A percentile compares a stretch with the other conserved stretches of the same genome.
phyloP scores from a whole-genome alignment of 176 grass and related monocot genomes.

The Melocanna baccifera region DNA sequence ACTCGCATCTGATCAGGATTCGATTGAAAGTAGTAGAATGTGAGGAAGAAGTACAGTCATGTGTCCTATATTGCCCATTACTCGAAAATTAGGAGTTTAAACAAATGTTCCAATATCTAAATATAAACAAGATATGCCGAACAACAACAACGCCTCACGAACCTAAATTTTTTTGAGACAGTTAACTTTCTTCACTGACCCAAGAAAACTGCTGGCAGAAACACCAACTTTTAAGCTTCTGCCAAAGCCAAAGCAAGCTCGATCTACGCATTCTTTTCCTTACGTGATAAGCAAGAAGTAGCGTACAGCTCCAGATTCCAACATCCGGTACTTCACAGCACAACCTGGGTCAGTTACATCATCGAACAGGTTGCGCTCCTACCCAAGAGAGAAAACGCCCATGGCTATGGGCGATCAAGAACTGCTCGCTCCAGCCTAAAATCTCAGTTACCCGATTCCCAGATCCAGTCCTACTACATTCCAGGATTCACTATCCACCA shows the following conservation, averaged over 20 bases:
- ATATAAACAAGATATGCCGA: neutral
- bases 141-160: neutral
- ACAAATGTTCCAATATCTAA: neutral
- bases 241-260: neutral
- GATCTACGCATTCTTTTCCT: neutral
- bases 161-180: neutral
- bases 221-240: neutral
- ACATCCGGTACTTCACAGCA: neutral
- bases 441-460: neutral
- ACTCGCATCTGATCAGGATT: slow-evolving; percentile 1
- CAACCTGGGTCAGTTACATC: neutral
- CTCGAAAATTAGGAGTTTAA: neutral
- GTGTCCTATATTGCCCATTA: neutral
- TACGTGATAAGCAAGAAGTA: neutral
- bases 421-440: neutral
- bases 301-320: neutral
- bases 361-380: slow-evolving; percentile 19
- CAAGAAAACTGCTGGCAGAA: neutral
- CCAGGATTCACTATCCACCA: neutral
- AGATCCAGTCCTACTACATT: slow-evolving; percentile 18
- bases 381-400: neutral
- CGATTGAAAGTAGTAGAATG: neutral
- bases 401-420: neutral
- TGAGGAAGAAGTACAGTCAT: neutral
- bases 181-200: neutral